A percentile compares a stretch with the other conserved stretches of the same genome.
Evolutionary conservation across 768 basidiomycete species (phyloP).

Genomic region (Agaricus sinodeliciosus): DNA sequence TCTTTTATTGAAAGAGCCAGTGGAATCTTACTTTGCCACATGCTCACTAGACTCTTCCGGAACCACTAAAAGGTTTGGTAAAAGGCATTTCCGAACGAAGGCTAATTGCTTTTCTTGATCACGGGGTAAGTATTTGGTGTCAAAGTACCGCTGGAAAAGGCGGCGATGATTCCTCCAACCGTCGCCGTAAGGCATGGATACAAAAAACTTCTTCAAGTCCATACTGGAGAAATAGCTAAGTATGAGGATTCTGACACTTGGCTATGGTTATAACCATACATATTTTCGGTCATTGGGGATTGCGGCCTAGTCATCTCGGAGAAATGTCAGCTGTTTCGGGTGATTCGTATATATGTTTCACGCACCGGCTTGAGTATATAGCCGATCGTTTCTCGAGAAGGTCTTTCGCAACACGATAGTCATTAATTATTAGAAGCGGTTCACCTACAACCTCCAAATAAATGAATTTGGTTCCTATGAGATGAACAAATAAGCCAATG

Average conservation of each 20-base stretch:
- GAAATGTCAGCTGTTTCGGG: not conserved
- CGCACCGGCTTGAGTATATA: constrained; percentile 19
- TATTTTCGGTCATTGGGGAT: not conserved
- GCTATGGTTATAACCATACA: not conserved
- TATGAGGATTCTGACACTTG: not conserved
- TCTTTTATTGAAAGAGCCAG: no score
- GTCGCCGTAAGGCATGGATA: constrained; percentile 7
- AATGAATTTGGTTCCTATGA: constrained; percentile 7
- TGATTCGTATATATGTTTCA: not conserved
- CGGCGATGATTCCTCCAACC: constrained; percentile 10
- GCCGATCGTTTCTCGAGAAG: constrained; percentile 21
- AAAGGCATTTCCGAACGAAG: not conserved
- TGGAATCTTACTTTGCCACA: not conserved
- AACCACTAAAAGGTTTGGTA: not conserved
- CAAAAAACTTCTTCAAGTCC: not conserved
- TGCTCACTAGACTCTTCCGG: constrained; percentile 4
- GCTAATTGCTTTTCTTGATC: constrained; percentile 1
- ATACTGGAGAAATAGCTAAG: not conserved
- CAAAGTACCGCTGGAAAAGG: constrained; percentile 8
- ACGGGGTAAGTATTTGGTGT: not conserved
- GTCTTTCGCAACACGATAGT: constrained; percentile 17
- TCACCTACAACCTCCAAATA: constrained; percentile 20
- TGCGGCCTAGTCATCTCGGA: not conserved
- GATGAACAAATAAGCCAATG: not conserved
- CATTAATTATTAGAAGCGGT: constrained; percentile 20